Percentiles rank a stretch among this genome's conserved stretches.
These are phyloP conservation scores for Ogataea ganodermae DNA, from an alignment of 805 yeast genomes.

Conservation along the genomic window DNA sequence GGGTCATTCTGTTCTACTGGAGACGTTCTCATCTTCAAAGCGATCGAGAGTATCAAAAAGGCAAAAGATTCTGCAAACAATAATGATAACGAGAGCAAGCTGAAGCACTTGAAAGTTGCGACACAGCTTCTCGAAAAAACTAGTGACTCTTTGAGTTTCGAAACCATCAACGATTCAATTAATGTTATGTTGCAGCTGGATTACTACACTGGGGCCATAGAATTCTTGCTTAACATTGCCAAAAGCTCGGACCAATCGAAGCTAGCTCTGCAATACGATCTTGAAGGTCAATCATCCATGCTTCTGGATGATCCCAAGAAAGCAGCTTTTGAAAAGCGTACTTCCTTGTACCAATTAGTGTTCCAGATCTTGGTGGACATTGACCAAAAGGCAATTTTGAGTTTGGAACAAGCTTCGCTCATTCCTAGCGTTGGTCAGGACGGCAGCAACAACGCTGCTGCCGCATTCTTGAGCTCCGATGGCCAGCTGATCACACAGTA, in stretches of 20 bases:
- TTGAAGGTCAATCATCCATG: conserved; percentile 35
- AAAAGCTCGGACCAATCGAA: conserved; percentile 64
- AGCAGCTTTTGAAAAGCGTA: conserved; percentile 51
- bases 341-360: conserved; percentile 66
- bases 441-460: conserved; percentile 6
- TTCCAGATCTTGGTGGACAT: conserved; percentile 74
- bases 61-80: conserved; percentile 75
- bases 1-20: conserved; percentile 92
- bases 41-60: conserved; percentile 84
- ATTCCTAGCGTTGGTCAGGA: conserved; percentile 15
- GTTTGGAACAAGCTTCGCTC: conserved; percentile 34
- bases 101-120: conserved; percentile 69
- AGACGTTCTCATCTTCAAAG: conserved; percentile 91
- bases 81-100: conserved; percentile 69
- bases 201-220: conserved; percentile 82
- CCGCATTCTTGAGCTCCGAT: conserved; percentile 31
- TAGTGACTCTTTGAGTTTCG: conserved; percentile 73
- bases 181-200: conserved; percentile 75
- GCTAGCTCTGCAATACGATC: conserved; percentile 55
- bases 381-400: conserved; percentile 60
- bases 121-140: conserved; percentile 77
- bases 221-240: conserved; percentile 77
- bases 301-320: conserved; percentile 51
- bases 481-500: conserved; percentile 48
- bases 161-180: conserved; percentile 79